Conservation (phyloP, 2,329 filamentous ascomycete species). For the Penicillium capsulatum region DNA sequence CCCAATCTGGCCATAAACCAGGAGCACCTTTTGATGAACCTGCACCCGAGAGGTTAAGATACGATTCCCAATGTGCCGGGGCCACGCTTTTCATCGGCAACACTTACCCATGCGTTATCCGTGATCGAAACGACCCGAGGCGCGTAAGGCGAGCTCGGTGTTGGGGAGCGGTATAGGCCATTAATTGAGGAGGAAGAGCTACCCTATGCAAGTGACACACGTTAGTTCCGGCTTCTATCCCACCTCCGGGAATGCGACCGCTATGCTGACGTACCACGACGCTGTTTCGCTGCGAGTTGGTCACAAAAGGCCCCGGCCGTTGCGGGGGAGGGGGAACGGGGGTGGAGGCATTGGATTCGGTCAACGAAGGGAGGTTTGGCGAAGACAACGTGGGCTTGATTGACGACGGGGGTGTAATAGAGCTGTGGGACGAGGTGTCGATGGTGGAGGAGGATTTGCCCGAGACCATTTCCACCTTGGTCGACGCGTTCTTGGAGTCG, state of each 20-base stretch:
- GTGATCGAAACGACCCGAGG: conserved; percentile 73
- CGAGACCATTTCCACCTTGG: conserved; percentile 58
- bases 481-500: conserved; percentile 30
- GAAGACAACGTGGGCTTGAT: conserved; percentile 62
- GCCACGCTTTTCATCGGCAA: background rate
- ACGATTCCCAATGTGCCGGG: no score
- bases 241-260: background rate
- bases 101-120: conserved; percentile 78
- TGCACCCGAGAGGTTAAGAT: conserved; percentile 43
- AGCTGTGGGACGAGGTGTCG: conserved; percentile 57
- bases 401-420: conserved; percentile 70
- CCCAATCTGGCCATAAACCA: conserved; percentile 76
- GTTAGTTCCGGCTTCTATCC: background rate
- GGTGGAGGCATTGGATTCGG: conserved; percentile 48
- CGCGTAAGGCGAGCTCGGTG: conserved; percentile 71
- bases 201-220: conserved; percentile 24
- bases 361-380: conserved; percentile 53
- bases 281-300: conserved; percentile 42
- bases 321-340: conserved; percentile 43
- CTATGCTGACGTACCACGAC: conserved; percentile 33
- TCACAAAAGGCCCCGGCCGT: conserved; percentile 44
- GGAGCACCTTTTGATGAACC: conserved; percentile 87
- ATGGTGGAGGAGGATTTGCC: conserved; percentile 61
- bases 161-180: conserved; percentile 46
- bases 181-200: conserved; percentile 33